Conservation (phyloP, 2,329 filamentous ascomycete genomes). For the Waltergamsia citrina region DNA sequence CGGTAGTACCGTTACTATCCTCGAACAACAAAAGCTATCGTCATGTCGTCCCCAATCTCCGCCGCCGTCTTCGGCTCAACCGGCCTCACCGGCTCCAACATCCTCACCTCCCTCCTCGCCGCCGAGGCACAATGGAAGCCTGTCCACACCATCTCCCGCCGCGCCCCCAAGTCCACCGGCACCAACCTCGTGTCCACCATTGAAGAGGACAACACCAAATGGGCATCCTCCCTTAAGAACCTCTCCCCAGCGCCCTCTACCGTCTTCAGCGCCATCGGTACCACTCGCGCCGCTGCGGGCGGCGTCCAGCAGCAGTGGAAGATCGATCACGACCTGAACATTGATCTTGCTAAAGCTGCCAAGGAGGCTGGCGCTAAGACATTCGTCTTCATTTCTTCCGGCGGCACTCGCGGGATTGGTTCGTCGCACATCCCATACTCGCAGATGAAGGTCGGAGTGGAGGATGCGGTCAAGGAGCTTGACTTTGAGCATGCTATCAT, state of each 20-base stretch:
- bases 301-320: slow-evolving; percentile 72
- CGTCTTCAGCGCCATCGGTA: slow-evolving; percentile 73
- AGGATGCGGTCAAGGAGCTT: slow-evolving; percentile 63
- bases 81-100: slow-evolving; percentile 62
- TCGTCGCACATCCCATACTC: slow-evolving; percentile 37
- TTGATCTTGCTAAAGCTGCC: slow-evolving; percentile 67
- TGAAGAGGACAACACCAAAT: slow-evolving; percentile 58
- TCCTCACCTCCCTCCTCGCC: slow-evolving; percentile 57
- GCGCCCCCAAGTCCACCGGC: slow-evolving; percentile 43
- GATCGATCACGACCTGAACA: slow-evolving; percentile 80
- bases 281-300: slow-evolving; percentile 67
- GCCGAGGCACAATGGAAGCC: slow-evolving; percentile 36
- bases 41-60: slow-evolving; percentile 11
- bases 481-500: slow-evolving; percentile 74
- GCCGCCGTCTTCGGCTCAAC: slow-evolving; percentile 54
- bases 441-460: slow-evolving; percentile 80
- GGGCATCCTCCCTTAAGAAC: slow-evolving; percentile 50
- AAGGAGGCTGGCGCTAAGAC: slow-evolving; percentile 62
- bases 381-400: slow-evolving; percentile 67
- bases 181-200: slow-evolving; percentile 53
- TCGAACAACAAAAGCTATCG: not conserved
- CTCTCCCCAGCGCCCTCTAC: slow-evolving; percentile 47
- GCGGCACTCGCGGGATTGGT: slow-evolving; percentile 32
- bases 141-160: slow-evolving; percentile 58
- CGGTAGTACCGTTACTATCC: no score